Percentiles rank a stretch among this genome's conserved stretches.
Evolutionary conservation across 352 stramenopile genomes (phyloP).

Genomic region (Globisporangium radiosum): DNA sequence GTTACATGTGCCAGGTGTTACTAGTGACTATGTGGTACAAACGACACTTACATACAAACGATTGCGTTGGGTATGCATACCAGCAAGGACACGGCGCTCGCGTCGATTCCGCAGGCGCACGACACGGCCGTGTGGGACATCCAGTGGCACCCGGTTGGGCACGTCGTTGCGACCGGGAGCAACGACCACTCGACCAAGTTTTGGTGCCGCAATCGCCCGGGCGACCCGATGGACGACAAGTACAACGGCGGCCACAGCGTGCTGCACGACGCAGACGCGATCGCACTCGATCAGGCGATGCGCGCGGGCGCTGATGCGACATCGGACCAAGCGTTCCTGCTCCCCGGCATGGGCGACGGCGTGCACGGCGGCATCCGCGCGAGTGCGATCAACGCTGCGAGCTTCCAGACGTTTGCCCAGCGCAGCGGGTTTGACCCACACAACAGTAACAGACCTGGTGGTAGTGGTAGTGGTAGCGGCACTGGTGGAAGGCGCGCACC

Average conservation of each 20-base stretch:
- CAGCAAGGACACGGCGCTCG: slow-evolving; percentile 79
- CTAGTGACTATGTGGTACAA: neutral
- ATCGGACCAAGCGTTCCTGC: slow-evolving; percentile 31
- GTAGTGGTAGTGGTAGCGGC: slow-evolving; percentile 17
- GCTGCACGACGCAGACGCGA: slow-evolving; percentile 58
- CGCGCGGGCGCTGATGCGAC: slow-evolving; percentile 3
- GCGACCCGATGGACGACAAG: slow-evolving; percentile 87
- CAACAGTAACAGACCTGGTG: slow-evolving; percentile 1
- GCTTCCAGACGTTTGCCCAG: slow-evolving; percentile 62
- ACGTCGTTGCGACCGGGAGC: slow-evolving; percentile 93
- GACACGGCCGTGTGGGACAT: slow-evolving; percentile 98
- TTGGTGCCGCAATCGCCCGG: slow-evolving; percentile 93
- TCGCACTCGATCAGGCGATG: slow-evolving; percentile 19
- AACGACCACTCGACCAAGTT: slow-evolving; percentile 98
- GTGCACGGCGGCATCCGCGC: slow-evolving; percentile 35
- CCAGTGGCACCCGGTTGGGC: slow-evolving; percentile 95
- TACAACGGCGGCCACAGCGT: slow-evolving; percentile 77
- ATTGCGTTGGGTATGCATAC: neutral
- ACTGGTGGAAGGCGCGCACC: slow-evolving; percentile 39
- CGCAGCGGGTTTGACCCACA: slow-evolving; percentile 16
- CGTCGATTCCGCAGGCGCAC: slow-evolving; percentile 89
- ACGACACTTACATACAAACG: neutral
- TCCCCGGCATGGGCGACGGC: slow-evolving; percentile 66
- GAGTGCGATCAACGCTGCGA: slow-evolving; percentile 64
- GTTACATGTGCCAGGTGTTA: neutral